Evolutionary conservation across 2,329 filamentous ascomycete genomes (phyloP), one percentile per base, ranked within the genome.

Genomic region (Hansfordia pulvinata): DNA sequence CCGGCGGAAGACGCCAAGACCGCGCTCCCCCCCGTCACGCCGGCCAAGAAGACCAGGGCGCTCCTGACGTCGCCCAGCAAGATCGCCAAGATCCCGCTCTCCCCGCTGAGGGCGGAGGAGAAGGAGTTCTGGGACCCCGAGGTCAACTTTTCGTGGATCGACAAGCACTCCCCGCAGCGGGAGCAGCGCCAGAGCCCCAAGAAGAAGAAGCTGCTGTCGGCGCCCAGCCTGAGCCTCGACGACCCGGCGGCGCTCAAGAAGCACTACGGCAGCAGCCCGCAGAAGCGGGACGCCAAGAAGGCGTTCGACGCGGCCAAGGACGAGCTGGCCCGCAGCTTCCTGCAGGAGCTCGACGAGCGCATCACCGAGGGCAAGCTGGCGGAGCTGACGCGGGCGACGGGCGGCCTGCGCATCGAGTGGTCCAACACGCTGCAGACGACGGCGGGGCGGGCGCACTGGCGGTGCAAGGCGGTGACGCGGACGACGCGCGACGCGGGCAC

Each of bases 361-460:
- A 69, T 88, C 37, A 75, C 76, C 0, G 39, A 59, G 3, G 72
- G 76, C 7, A 55, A 62, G 33, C 65, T 90, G 6, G 47, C 56
- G 2, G 40, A 58, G 14, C 57, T 85, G 12, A 61, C 78, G 0
- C 56, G 60, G 3, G 51, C 60, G 1, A 80, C 78, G 0, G 80
- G 81, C 11, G 82, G 82, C 1, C 63, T 88, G 24, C 66, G 68
- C 30, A 60, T 88, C 19, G 52, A 69, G 22, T 90, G 82, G 82
- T 75, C 65, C 33, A 82, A 78, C 39, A 82, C 70, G n/a, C 67
- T 90, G 27, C 80, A 77, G 44, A 79, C 77, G 2, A 88, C 82
- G 0, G 82, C 82, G 10, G 82, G 82, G 0, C 64, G 78, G 20
- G 80, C 80, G 16, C 76, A 70, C 40, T 84, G 78, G 77, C 72